These are phyloP conservation scores for Mycena kentingensis DNA, from an alignment of 768 basidiomycete species.

Conservation along the genomic window DNA sequence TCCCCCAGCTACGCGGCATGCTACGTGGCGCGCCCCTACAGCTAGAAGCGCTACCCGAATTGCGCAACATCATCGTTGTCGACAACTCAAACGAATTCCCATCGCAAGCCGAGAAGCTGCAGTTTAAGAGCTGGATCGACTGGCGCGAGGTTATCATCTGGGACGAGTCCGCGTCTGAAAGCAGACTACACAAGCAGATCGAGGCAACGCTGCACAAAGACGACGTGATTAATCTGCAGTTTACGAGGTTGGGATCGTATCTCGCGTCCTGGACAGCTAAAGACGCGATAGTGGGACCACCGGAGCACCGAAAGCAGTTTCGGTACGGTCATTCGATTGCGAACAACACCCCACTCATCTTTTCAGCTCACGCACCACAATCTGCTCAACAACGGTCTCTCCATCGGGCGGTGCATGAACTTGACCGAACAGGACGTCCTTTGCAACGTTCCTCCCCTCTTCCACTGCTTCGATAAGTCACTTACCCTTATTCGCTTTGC, in stretches of 20 bases:
- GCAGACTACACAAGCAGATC: conserved; percentile 44
- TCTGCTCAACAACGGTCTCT: conserved; percentile 75
- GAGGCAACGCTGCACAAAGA: conserved; percentile 49
- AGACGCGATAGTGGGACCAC: conserved; percentile 66
- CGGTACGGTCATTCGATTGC: conserved; percentile 45
- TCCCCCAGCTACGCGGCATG: conserved; percentile 55
- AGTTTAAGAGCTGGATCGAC: conserved; percentile 57
- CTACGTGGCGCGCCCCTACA: conserved; percentile 54
- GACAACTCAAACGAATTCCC: conserved; percentile 53
- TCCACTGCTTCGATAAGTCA: conserved; percentile 89
- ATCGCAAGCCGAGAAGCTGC: conserved; percentile 40
- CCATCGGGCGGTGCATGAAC: conserved; percentile 71
- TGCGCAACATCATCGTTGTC: conserved; percentile 67
- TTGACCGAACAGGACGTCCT: conserved; percentile 66
- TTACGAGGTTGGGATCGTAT: conserved; percentile 62
- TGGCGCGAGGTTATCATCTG: conserved; percentile 76
- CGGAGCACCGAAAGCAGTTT: conserved; percentile 80
- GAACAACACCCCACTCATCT: too few species aligned
- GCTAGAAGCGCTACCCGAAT: conserved; percentile 56
- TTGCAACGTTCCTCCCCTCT: conserved; percentile 82
- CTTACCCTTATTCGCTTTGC: background rate
- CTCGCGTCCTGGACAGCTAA: background rate
- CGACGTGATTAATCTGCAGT: conserved; percentile 82
- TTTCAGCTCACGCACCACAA: conserved; percentile 76
- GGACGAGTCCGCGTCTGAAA: conserved; percentile 54